phyloP scores from a whole-genome alignment of 1,284 basidiomycete species.

The Chalciporus sp. region DNA sequence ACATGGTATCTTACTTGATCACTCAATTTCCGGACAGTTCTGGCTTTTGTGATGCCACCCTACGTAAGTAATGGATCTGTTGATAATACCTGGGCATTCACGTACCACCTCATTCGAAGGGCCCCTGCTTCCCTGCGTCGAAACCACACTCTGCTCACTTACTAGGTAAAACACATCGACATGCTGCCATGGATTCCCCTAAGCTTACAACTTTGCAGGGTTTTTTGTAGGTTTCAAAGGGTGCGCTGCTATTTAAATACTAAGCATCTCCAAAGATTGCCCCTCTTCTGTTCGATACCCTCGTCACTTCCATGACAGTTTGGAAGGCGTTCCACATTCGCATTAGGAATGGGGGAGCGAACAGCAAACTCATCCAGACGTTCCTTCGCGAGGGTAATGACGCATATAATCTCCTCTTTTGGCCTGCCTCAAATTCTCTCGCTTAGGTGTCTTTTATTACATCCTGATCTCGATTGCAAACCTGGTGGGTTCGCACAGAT shows the following conservation, averaged over 20 bases:
- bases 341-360: constrained; percentile 70
- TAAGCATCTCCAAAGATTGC: constrained; percentile 54
- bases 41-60: constrained; percentile 66
- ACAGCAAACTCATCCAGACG: constrained; percentile 76
- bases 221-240: constrained; percentile 60
- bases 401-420: constrained; percentile 3
- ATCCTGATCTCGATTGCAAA: constrained; percentile 80
- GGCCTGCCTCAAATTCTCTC: constrained; percentile 4
- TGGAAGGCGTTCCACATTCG: constrained; percentile 74
- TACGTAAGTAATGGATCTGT: constrained; percentile 44
- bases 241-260: background rate
- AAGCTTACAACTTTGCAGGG: constrained; percentile 40
- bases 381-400: constrained; percentile 73
- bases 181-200: constrained; percentile 11
- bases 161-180: constrained; percentile 50
- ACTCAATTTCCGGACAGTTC: constrained; percentile 45
- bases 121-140: constrained; percentile 76
- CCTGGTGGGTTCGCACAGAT: constrained; percentile 40
- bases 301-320: constrained; percentile 77
- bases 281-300: constrained; percentile 74
- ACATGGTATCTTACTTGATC: constrained; percentile 2
- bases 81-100: background rate
- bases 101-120: constrained; percentile 37
- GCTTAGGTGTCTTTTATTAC: constrained; percentile 75
- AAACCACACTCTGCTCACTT: constrained; percentile 78